phyloP scores from a whole-genome alignment of 2,329 filamentous ascomycete genomes.

The Tolypocladium album region DNA sequence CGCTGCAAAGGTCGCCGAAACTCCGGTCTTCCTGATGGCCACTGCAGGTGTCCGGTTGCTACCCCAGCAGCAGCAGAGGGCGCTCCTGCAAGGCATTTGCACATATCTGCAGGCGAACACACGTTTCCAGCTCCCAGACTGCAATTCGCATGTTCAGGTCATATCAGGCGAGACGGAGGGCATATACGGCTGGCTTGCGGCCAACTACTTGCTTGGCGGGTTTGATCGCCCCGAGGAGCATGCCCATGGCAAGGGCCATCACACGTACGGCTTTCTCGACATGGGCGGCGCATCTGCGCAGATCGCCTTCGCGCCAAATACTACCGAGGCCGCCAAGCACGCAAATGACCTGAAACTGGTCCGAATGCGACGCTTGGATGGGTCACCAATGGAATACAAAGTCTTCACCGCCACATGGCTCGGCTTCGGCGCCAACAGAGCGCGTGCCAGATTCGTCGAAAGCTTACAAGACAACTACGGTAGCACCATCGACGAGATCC shows the following conservation, averaged over 20 bases:
- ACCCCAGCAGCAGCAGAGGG: conserved; percentile 58
- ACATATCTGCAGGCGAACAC: conserved; percentile 69
- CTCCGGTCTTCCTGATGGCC: conserved; percentile 88
- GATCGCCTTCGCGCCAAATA: conserved; percentile 93
- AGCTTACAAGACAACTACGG: conserved; percentile 57
- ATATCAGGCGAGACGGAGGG: conserved; percentile 95
- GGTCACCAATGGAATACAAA: conserved; percentile 65
- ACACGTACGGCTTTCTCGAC: conserved; percentile 94
- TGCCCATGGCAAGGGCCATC: conserved; percentile 74
- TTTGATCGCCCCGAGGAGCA: conserved; percentile 72
- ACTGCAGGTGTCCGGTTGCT: conserved; percentile 92
- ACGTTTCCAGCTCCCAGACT: conserved; percentile 80
- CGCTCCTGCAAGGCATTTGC: conserved; percentile 70
- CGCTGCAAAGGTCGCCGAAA: conserved; percentile 63
- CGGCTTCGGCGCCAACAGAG: conserved; percentile 93
- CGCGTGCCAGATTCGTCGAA: conserved; percentile 74
- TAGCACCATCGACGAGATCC: conserved; percentile 53
- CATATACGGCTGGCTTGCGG: conserved; percentile 93
- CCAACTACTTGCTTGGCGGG: conserved; percentile 87
- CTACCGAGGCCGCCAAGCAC: conserved; percentile 82
- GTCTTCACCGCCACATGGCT: conserved; percentile 97
- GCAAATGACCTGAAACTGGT: conserved; percentile 80
- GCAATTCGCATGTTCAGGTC: conserved; percentile 79
- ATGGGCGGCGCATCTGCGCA: conserved; percentile 98
- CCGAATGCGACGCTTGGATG: conserved; percentile 74